Evolutionary conservation across 2,329 filamentous ascomycete species (phyloP), one percentile per base, ranked within the genome.

Genomic region (Alternaria brassicicola): DNA sequence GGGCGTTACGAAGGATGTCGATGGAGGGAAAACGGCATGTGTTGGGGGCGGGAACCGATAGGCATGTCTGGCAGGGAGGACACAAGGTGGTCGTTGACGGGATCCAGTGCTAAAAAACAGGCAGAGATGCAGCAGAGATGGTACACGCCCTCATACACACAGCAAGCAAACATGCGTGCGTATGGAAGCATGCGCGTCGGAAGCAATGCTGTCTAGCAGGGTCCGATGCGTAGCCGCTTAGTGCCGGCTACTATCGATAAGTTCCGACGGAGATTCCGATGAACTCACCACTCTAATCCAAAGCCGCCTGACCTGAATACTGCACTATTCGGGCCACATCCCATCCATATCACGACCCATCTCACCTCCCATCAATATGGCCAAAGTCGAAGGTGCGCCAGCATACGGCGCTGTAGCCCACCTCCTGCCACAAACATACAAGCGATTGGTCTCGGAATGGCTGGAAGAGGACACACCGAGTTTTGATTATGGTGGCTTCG

Each of bases 401-500:
- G 74, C 77, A 49, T 82, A 88, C 67, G 87, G 87, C 63, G 83
- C 84, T 56, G 82, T 87, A 31, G 83, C 85, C 17, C 87, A 96
- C 76, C 86, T 98, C 64, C 88, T 98, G 41, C 93, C 94, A 0
- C 86, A 88, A 21, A 90, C 88, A 63, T 97, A 92, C 87, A 96
- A 94, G 77, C 85, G 88, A 48, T 86, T 89, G 65, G 87, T 97
- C 63, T 86, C 89, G 23, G 81, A 86, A 71, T 99, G 95, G 95
- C 89, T 97, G 13, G 91, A 93, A 72, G 95, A 99, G 80, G 95
- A 99, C 81, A 96, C 93, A 3, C 95, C 95, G 4, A 95, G 92
- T 52, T 94, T 97, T 79, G 95, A 99, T 83, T 97, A 97, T 77
- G 95, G 92, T 71, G 95, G 95, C 60, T 99, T 96, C 78, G 95